Percentiles rank a stretch among this genome's conserved stretches.
phyloP scores from a whole-genome alignment of 2,329 filamentous ascomycete genomes.

The Fusarium bulbicola region DNA sequence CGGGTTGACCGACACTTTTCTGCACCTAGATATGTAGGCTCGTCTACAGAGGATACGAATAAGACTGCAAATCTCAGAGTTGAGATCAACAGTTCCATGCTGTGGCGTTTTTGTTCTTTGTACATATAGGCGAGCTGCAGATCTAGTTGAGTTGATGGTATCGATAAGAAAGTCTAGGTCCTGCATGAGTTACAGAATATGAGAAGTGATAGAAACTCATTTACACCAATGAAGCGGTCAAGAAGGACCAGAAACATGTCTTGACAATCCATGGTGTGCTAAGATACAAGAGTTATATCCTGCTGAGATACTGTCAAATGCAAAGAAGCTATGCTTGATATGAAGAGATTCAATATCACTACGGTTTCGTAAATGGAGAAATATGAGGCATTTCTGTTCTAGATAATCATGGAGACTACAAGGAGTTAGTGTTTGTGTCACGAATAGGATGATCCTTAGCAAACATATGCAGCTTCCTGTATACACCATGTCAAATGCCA shows the following conservation, averaged over 20 bases:
- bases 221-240: not conserved
- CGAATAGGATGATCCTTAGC: not conserved
- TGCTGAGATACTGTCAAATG: too few species aligned
- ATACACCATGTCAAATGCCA: not conserved
- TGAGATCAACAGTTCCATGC: not conserved
- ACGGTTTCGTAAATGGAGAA: fast-evolving
- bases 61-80: not conserved
- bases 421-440: not conserved
- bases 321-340: not conserved
- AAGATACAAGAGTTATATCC: not conserved
- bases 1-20: not conserved
- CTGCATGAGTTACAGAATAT: not conserved
- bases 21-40: not conserved
- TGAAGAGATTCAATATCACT: too few species aligned
- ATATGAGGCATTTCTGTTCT: not conserved
- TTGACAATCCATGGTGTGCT: not conserved
- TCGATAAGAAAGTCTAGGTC: not conserved
- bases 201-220: not conserved
- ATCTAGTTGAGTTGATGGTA: not conserved
- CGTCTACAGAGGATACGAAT: not conserved
- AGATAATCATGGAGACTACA: not conserved
- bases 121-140: not conserved
- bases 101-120: not conserved
- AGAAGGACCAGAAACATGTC: fast-evolving
- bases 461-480: not conserved